phyloP scores from a whole-genome alignment of 768 basidiomycete species.

The Lactarius trivialis region DNA sequence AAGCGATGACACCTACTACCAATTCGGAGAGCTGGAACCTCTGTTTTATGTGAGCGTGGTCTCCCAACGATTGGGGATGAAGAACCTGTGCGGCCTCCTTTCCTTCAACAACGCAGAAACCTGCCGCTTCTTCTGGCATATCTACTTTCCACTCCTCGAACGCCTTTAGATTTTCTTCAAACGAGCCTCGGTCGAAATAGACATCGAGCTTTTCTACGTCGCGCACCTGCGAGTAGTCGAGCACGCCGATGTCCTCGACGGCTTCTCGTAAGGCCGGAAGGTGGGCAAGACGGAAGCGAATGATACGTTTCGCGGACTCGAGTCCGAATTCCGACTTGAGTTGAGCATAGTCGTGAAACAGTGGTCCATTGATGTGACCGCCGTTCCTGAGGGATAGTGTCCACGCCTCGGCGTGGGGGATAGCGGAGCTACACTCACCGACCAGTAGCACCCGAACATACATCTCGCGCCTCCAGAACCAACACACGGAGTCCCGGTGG shows the following conservation, averaged over 20 bases:
- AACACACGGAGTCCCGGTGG: conserved; percentile 40
- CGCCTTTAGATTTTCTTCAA: conserved; percentile 37
- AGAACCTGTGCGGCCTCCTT: conserved; percentile 33
- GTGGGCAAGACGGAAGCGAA: conserved; percentile 58
- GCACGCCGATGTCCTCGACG: conserved; percentile 48
- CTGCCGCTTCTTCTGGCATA: conserved; percentile 42
- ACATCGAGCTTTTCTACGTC: conserved; percentile 54
- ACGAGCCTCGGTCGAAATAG: conserved; percentile 39
- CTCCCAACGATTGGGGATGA: neutral
- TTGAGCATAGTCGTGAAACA: conserved; percentile 51
- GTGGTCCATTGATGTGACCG: conserved; percentile 55
- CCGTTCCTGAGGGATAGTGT: conserved; percentile 45
- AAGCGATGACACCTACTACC: conserved; percentile 45
- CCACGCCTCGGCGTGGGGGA: neutral
- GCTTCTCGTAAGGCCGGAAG: conserved; percentile 40
- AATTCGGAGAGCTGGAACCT: conserved; percentile 41
- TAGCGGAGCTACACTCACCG: conserved; percentile 36
- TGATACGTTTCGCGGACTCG: conserved; percentile 43
- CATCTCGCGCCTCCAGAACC: conserved; percentile 77
- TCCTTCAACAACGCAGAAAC: conserved; percentile 29
- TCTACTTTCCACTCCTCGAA: conserved; percentile 43
- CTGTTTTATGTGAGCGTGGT: conserved; percentile 30
- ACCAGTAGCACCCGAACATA: conserved; percentile 69
- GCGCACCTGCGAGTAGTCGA: conserved; percentile 50
- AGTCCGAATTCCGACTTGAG: conserved; percentile 44